phyloP scores from a whole-genome alignment of 805 yeast species.

The Candida berthetii region DNA sequence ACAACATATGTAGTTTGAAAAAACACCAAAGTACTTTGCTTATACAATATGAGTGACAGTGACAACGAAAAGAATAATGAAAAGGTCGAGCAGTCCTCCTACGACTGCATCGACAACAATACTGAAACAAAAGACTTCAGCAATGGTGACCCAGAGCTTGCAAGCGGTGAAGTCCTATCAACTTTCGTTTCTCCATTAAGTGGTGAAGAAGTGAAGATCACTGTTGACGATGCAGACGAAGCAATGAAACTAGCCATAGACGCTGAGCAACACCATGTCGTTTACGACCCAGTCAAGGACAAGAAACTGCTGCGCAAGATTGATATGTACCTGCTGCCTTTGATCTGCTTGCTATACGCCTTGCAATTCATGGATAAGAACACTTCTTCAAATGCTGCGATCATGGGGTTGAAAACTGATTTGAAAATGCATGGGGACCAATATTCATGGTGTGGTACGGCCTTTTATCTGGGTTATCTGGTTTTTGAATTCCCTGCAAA shows the following conservation, averaged over 20 bases:
- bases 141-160: background rate
- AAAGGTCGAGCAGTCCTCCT: no score
- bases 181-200: background rate
- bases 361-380: slow-evolving; percentile 37
- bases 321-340: slow-evolving; percentile 30
- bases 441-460: slow-evolving; percentile 42
- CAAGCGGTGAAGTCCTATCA: background rate
- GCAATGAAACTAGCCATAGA: slow-evolving; percentile 10
- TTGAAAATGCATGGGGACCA: slow-evolving; percentile 32
- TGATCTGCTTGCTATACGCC: slow-evolving; percentile 27
- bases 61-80: no score
- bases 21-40: no score
- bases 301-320: slow-evolving; percentile 29
- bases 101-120: no score
- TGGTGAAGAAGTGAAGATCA: background rate
- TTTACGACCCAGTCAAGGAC: slow-evolving; percentile 21
- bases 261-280: background rate
- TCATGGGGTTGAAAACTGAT: slow-evolving; percentile 34
- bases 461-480: slow-evolving; percentile 49
- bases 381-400: slow-evolving; percentile 34
- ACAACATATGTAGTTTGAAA: no score
- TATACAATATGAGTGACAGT: no score
- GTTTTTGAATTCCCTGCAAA: slow-evolving; percentile 41
- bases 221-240: slow-evolving; percentile 15
- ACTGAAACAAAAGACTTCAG: no score